These are phyloP conservation scores for Amphicarpaea edgeworthii DNA, from an alignment of 306 rosid genomes.

Conservation along the genomic window DNA sequence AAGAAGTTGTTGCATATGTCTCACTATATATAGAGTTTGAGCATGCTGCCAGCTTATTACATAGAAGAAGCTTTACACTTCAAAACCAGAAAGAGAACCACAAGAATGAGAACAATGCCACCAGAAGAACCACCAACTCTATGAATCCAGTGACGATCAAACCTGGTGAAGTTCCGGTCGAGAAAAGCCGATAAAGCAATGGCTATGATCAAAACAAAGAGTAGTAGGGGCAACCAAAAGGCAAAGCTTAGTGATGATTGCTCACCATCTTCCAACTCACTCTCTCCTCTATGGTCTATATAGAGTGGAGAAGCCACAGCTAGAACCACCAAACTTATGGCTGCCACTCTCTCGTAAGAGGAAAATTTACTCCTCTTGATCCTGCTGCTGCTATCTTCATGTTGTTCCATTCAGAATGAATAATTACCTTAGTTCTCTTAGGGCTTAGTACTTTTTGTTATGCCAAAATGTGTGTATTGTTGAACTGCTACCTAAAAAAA, in stretches of 20 bases:
- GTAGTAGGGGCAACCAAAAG: constrained; percentile 73
- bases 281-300: constrained; percentile 60
- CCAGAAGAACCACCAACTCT: constrained; percentile 93
- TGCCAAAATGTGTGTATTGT: neutral
- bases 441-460: constrained; percentile 15
- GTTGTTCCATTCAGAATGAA: constrained; percentile 57
- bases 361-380: constrained; percentile 62
- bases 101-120: constrained; percentile 71
- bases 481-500: constrained; percentile 1
- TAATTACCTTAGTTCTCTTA: constrained; percentile 11
- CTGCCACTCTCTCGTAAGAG: constrained; percentile 69
- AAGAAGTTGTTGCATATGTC: constrained; percentile 24
- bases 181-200: constrained; percentile 59
- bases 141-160: constrained; percentile 88
- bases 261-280: constrained; percentile 63
- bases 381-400: constrained; percentile 53
- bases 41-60: constrained; percentile 42
- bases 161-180: constrained; percentile 70
- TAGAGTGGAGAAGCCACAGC: constrained; percentile 93
- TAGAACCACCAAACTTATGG: constrained; percentile 65
- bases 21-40: constrained; percentile 34
- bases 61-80: constrained; percentile 73
- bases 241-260: constrained; percentile 50
- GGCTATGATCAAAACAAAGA: constrained; percentile 64
- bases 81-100: constrained; percentile 77